phyloP scores from a whole-genome alignment of 2,329 filamentous ascomycete genomes.

The Cercospora zeae-maydis region DNA sequence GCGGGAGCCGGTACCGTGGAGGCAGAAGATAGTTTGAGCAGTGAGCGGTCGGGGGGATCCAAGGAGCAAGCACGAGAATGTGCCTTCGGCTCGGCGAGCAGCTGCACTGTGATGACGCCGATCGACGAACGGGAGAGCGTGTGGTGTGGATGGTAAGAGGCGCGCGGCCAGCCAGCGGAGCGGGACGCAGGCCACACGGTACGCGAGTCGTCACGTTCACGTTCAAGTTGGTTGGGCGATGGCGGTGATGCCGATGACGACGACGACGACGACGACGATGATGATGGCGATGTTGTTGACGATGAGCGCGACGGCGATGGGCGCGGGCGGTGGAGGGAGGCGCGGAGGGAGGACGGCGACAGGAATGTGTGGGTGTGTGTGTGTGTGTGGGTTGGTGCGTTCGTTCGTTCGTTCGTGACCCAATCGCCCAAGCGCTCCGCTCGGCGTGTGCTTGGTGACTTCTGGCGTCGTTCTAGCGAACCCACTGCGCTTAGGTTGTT shows the following conservation, averaged over 20 bases:
- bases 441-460: background rate
- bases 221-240: background rate
- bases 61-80: background rate
- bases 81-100: background rate
- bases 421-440: background rate
- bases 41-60: background rate
- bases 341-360: background rate
- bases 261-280: background rate
- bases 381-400: too few relatives aligned
- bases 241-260: background rate
- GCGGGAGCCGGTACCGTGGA: slow-evolving; percentile 10
- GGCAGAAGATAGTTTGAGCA: background rate
- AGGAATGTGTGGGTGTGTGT: background rate
- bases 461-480: slow-evolving; percentile 5
- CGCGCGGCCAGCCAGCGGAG: background rate
- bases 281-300: too few relatives aligned
- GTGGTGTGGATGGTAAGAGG: background rate
- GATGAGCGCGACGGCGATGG: too few relatives aligned
- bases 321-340: background rate
- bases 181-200: background rate
- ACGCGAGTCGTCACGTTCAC: background rate
- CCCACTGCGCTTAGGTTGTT: too few relatives aligned
- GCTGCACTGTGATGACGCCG: slow-evolving; percentile 2
- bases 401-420: background rate
- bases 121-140: background rate